These are phyloP conservation scores for Drechslera avenae DNA, from an alignment of 2,329 filamentous ascomycete species.

Conservation along the genomic window DNA sequence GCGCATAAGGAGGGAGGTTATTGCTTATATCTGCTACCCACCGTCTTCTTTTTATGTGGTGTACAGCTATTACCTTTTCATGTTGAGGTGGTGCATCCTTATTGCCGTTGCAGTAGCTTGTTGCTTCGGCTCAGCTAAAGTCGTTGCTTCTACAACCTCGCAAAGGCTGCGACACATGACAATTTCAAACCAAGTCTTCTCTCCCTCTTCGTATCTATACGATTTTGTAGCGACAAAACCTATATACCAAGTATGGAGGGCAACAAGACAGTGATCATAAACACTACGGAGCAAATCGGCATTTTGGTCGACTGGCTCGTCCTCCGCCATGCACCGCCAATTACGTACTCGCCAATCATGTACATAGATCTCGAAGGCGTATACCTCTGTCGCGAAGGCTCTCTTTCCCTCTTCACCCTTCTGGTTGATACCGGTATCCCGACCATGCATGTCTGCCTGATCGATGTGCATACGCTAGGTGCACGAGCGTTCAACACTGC, in stretches of 20 bases:
- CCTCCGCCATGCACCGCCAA: not conserved
- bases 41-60: no score
- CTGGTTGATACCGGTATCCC: conserved; percentile 3
- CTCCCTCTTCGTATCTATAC: not conserved
- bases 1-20: no score
- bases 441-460: not conserved
- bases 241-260: not conserved
- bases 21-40: no score
- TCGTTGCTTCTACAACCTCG: no score
- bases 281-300: conserved; percentile 1
- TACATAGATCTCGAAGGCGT: conserved; percentile 36
- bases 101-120: no score
- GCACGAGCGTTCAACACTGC: conserved; percentile 31
- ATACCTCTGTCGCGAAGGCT: conserved; percentile 31
- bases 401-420: conserved; percentile 32
- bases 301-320: not conserved
- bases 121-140: no score
- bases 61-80: no score
- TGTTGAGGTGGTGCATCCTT: no score
- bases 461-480: conserved; percentile 17
- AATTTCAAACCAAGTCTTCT: not conserved
- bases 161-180: no score
- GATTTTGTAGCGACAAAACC: not conserved
- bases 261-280: not conserved
- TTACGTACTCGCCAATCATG: conserved; percentile 6